Evolutionary conservation across 345 rosid species (phyloP), one percentile per base, ranked within the genome.

Genomic region (Reutealis trisperma): DNA sequence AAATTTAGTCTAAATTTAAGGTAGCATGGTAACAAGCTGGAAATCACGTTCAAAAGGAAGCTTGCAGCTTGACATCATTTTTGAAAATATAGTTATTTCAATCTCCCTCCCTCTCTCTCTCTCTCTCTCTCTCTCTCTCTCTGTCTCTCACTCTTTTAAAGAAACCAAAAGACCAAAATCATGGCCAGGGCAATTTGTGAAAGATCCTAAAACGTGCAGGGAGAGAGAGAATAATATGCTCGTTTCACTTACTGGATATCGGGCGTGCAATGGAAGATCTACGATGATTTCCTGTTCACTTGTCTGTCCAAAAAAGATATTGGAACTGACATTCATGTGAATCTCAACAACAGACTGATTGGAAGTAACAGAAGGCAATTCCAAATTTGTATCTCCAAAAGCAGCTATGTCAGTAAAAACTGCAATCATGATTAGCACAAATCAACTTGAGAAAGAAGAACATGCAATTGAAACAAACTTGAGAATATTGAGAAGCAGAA

Each of bases 341-440:
- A 93, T 79, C 92, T 95, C 99, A 74, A 93, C 93, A 71, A 77
- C 86, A 12, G 96, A 86, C 25, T 79, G 89, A 65, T 95, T 90
- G 32, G 98, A 93, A 76, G 65, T 87, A 76, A 92, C 80, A 19
- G 96, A 86, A 32, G 97, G 98, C 79, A 89, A 80, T 76, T 96
- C 99, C 69, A 96, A 88, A 85, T 96, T 88, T 61, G 89, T 87
- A 81, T 92, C 99, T 82, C 99, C 97, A 19, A 89, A 90, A 76
- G 91, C 97, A 73, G 91, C 90, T 44, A 87, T 79, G 27, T 85
- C 85, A 52, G 75, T 74, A 32, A 82, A 93, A 32, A 34, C 99
- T 93, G 87, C 82, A 83, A 81, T 32, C 25, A 34, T 34, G 65
- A 60, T 24, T 22, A 57, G 21, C 62, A 42, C 1, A 45, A 16